phyloP scores from a whole-genome alignment of 2,329 filamentous ascomycete genomes.

The Colletotrichum simmondsii region DNA sequence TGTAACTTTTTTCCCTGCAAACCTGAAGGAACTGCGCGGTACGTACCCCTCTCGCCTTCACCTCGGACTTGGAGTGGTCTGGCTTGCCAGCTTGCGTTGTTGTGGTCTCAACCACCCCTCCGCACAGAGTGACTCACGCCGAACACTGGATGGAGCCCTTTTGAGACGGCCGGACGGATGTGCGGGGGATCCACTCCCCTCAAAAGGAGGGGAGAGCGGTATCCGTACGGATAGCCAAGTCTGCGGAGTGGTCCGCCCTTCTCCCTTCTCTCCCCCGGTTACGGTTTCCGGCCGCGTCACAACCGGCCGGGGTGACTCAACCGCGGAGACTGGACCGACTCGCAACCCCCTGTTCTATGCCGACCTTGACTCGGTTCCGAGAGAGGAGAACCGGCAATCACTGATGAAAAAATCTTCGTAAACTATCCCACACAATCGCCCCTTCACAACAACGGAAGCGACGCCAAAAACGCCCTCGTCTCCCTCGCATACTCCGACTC shows the following conservation, averaged over 20 bases:
- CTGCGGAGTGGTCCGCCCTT: background rate
- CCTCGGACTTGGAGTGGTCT: background rate
- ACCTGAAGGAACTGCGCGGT: background rate
- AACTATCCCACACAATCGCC: background rate
- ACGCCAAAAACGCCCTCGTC: conserved; percentile 22
- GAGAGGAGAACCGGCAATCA: background rate
- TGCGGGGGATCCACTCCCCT: background rate
- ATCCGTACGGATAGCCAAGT: background rate
- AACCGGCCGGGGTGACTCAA: conserved; percentile 25
- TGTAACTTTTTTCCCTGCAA: background rate
- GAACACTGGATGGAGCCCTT: conserved; percentile 7
- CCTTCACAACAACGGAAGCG: conserved; percentile 24
- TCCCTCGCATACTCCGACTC: conserved; percentile 19
- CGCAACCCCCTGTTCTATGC: no score
- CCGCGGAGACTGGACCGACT: background rate
- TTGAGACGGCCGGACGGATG: background rate
- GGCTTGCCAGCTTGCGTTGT: background rate
- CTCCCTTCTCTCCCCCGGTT: background rate
- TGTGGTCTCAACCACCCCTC: background rate
- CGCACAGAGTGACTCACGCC: conserved; percentile 27
- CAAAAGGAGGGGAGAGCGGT: background rate
- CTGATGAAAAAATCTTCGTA: no score
- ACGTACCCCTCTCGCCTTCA: background rate
- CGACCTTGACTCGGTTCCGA: background rate
- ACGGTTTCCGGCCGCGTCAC: conserved; percentile 1